Evolutionary conservation across 805 yeast species (phyloP), one percentile per base, ranked within the genome.

Genomic region (Saccharomyces cerevisiae): DNA sequence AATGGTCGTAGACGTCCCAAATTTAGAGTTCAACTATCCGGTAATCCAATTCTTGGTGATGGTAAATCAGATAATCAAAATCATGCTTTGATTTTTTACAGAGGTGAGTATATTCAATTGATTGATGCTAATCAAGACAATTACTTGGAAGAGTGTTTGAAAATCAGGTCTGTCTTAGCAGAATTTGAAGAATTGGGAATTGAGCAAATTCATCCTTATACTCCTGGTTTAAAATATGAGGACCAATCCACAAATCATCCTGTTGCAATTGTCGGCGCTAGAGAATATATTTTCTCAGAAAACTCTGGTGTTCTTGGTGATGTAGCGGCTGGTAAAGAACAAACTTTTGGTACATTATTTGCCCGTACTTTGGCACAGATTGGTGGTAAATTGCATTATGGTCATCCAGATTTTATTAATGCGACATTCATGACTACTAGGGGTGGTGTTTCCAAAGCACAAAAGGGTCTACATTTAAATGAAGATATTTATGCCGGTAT

Each of bases 401-500:
- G 98, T 11, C 97, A 91, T 73, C 98, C 98, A 5, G 98, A 91
- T 75, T 91, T 91, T 71, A 73, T 92, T 59, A 90, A 91, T 72
- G 95, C 83, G 11, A 82, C 87, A 4, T 91, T 84, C 63, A 91
- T 91, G 97, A 84, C 89, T 0, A 91, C 97, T 2, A 79, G 98
- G 72, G 97, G 98, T 51, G 98, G 98, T 41, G 82, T 92, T 6
- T 89, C 97, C 1, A 91, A 91, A 70, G 97, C 96, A 2, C 98
- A 91, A 72, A 89, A 86, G 70, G 96, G 97, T 26, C 75, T 91
- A 57, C 98, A 91, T 70, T 74, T 91, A 66, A 91, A 91, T 72
- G 97, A 91, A 70, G 98, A 91, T 76, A 91, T 91, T 52, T 91
- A 87, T 70, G 97, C 97, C 36, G 98, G 98, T 54, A 92, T 91